These are phyloP conservation scores for Ophiostoma pallidulum DNA, from an alignment of 2,329 filamentous ascomycete genomes.

Conservation along the genomic window DNA sequence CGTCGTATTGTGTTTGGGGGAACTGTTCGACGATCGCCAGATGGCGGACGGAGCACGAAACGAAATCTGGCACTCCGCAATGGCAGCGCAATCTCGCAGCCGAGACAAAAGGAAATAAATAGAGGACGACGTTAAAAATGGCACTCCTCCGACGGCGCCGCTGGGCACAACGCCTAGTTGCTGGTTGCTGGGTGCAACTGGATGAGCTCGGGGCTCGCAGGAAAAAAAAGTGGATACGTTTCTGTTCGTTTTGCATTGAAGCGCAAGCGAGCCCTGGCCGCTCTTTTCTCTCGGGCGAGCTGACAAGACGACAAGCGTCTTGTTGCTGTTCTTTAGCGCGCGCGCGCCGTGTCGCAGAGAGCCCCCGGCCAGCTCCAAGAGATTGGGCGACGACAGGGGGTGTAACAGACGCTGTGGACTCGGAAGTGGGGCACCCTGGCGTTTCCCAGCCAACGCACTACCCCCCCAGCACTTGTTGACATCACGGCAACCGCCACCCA, in stretches of 20 bases:
- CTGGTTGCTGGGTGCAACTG: slow-evolving; percentile 12
- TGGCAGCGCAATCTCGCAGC: too few relatives aligned
- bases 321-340: too few relatives aligned
- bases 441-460: slow-evolving; percentile 15
- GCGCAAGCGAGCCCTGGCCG: background rate
- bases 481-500: slow-evolving; percentile 12
- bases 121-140: too few relatives aligned
- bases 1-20: too few relatives aligned
- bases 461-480: slow-evolving; percentile 14
- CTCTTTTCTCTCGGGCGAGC: background rate
- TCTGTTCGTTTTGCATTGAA: background rate
- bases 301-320: too few relatives aligned
- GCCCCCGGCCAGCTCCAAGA: background rate
- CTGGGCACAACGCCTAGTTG: background rate
- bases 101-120: too few relatives aligned
- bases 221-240: background rate
- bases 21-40: too few relatives aligned
- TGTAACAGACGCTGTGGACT: background rate
- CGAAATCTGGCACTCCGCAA: too few relatives aligned
- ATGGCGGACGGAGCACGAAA: too few relatives aligned
- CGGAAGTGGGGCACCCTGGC: background rate
- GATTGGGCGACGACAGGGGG: background rate
- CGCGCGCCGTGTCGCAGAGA: too few relatives aligned
- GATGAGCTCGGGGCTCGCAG: too few relatives aligned
- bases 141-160: too few relatives aligned